Percentiles rank a stretch among this genome's conserved stretches.
Conservation (phyloP, 2,329 filamentous ascomycete genomes). For the Proliferodiscus dingleyae region DNA sequence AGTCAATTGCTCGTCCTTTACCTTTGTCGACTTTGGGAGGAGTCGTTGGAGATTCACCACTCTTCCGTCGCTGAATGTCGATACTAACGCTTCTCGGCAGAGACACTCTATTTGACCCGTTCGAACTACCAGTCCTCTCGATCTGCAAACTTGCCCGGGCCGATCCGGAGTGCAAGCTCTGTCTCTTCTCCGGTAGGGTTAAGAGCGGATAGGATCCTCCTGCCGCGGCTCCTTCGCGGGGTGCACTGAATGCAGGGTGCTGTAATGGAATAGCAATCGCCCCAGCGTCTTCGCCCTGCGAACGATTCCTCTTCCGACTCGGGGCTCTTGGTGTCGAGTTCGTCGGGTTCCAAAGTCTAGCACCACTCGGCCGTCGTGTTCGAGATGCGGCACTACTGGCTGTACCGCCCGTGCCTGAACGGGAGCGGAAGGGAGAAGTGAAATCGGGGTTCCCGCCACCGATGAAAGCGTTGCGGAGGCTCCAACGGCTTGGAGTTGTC, state of each 20-base stretch:
- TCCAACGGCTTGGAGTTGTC: conserved; percentile 43
- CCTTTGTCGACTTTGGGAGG: conserved; percentile 24
- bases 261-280: conserved; percentile 28
- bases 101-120: conserved; percentile 27
- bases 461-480: conserved; percentile 29
- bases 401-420: conserved; percentile 24
- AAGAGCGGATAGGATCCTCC: conserved; percentile 44
- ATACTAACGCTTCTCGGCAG: conserved; percentile 31
- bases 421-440: conserved; percentile 23
- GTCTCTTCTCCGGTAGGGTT: conserved; percentile 51
- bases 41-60: conserved; percentile 21
- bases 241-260: conserved; percentile 27
- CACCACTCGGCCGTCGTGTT: conserved; percentile 30
- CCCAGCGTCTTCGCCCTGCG: conserved; percentile 12
- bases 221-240: conserved; percentile 22
- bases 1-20: conserved; percentile 25
- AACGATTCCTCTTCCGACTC: conserved; percentile 13
- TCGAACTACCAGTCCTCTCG: conserved; percentile 38
- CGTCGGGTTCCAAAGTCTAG: conserved; percentile 54
- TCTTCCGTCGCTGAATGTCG: conserved; percentile 27
- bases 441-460: conserved; percentile 21
- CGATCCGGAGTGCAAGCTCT: conserved; percentile 44
- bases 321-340: conserved; percentile 49
- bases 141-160: conserved; percentile 41
- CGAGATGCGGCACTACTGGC: conserved; percentile 17